Evolutionary conservation across 257 asterid genomes (phyloP), one percentile per base, ranked within the genome.

Genomic region (Nyctanthes arbortristis): DNA sequence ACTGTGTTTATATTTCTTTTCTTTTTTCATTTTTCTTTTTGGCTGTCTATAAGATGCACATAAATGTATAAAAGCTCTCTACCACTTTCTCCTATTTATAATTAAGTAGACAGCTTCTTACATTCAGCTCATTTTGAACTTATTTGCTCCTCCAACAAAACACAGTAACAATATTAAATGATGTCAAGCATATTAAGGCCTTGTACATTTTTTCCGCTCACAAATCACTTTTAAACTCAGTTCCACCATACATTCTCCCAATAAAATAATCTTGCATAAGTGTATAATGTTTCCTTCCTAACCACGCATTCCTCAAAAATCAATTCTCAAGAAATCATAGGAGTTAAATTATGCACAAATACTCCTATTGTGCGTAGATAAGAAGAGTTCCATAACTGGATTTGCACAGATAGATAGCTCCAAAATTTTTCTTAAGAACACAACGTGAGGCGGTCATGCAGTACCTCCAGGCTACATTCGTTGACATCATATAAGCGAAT

Each of bases 401-500:
- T 22, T 7, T 7, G 16, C 58, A 22, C 9, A 20, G 14, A 18
- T 14, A 14, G n/a, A n/a, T 4, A 3, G 30, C 59, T 52, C 30
- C 2, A 6, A 22, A 52, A 24, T 22, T 20, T 52, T 52, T 20
- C 24, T 43, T 43, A 43, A 14, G 9, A 22, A 20, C 14, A 6
- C 30, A 52, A 52, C n/a, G 24, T 13, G 24, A 14, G 4, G 54
- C 22, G 36, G 18, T 34, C 32, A 33, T 24, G 25, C 18, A 31
- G 12, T 7, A 25, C 56, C 7, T 34, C 34, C 32, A 28, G 55
- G 16, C 29, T 63, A 58, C 67, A 65, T 25, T 9, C 8, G 20
- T 59, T 54, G 55, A 69, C 29, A 52, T 52, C 59, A 35, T 11
- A 72, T 16, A 25, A 65, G 70, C 36, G 22, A 37, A 73, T 40